A percentile compares a stretch with the other conserved stretches of the same genome.
These are phyloP conservation scores for Datisca glomerata DNA, from an alignment of 306 rosid species.

Conservation along the genomic window DNA sequence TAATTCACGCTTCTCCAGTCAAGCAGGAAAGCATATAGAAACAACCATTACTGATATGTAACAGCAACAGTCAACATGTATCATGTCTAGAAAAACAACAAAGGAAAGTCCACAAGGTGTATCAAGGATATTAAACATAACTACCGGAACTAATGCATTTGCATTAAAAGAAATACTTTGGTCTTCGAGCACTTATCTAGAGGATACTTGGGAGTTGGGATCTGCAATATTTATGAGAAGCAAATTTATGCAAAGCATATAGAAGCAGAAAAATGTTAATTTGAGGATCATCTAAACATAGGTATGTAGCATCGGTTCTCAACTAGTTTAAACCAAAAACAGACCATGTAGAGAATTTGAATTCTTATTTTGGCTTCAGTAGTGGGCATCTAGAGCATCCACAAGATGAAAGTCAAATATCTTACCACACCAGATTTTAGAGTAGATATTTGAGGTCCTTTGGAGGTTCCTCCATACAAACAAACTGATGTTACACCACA, in stretches of 20 bases:
- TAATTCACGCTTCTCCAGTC: too few species aligned
- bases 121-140: too few species aligned
- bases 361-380: not conserved
- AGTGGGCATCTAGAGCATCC: conserved; percentile 4
- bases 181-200: too few species aligned
- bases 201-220: too few species aligned
- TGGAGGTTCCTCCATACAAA: conserved; percentile 90
- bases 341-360: not conserved
- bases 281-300: not conserved
- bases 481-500: conserved; percentile 69
- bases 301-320: not conserved
- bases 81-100: too few species aligned
- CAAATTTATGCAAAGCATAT: not conserved
- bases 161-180: too few species aligned
- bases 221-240: too few species aligned
- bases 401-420: conserved; percentile 16
- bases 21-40: too few species aligned
- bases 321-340: not conserved
- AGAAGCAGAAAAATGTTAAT: not conserved
- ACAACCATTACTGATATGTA: too few species aligned
- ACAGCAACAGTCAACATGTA: too few species aligned
- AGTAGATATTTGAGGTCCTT: conserved; percentile 67
- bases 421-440: conserved; percentile 90
- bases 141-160: too few species aligned
- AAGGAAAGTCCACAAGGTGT: too few species aligned